Evolutionary conservation across 108 stramenopile species (phyloP), one percentile per base, ranked within the genome.

Genomic region (Stephanodiscus triporus): DNA sequence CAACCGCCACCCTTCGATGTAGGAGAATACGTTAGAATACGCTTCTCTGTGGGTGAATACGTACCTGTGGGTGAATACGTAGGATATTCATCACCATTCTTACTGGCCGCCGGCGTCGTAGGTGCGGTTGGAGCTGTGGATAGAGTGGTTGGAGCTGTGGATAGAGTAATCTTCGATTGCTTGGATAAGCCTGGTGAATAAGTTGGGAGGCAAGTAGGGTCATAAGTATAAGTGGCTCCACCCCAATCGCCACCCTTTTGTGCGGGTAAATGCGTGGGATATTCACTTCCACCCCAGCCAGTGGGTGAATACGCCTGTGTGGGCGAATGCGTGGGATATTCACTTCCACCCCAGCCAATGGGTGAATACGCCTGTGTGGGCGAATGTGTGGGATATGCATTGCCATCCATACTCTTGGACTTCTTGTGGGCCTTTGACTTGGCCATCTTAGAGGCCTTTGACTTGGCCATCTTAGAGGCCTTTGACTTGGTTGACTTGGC

Each of bases 251-350:
- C 16, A 19, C 34, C 63, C 57, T 38, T 43, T 11, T 20, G 32
- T 43, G 75, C 51, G 29, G 75, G 75, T 4, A 32, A 54, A 17
- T 66, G 54, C 22, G 75, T 69, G 16, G 75, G 64, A 56, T 47
- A 58, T 34, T 34, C 5, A 34, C 5, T 34, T n/a, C n/a, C n/a
- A n/a, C n/a, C 24, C 7, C 2, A 64, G 32, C 32, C 32, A 34
- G 32, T 34, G 5, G 32, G 32, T 24, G 66, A 53, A 42, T 43
- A 4, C 57, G 24, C 42, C 20, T 20, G 32, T 43, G 75, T 62
- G 29, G 75, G 75, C 2, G 48, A 54, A 17, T 66, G 54, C 22
- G 75, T 69, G 16, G 75, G 64, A 56, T 47, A 58, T 34, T 34
- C 5, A 34, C 5, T 34, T 2, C 32, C 32, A 34, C 5, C 27